Evolutionary conservation across 78 protist species (phyloP).

Genomic region (Dictyostelium brefeldianum): DNA sequence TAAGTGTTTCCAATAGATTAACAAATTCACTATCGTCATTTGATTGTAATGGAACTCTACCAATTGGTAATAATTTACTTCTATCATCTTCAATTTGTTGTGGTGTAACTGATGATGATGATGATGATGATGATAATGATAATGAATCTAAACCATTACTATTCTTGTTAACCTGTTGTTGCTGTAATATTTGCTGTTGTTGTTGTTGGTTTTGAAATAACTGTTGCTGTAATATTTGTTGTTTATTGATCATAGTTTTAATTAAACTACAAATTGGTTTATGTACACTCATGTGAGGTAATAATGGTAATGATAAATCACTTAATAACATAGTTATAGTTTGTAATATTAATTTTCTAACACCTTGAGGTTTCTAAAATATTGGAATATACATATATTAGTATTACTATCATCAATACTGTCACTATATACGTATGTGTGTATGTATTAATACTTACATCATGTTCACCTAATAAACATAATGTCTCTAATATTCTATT

Average conservation of each 20-base stretch:
- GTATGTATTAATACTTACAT: slow-evolving; percentile 23
- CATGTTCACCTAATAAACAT: slow-evolving; percentile 63
- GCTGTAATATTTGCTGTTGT: background rate
- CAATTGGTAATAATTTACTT: slow-evolving; percentile 23
- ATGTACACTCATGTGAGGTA: slow-evolving; percentile 78
- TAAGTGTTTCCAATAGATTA: slow-evolving; percentile 37
- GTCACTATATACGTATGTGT: background rate
- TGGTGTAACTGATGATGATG: slow-evolving; percentile 3
- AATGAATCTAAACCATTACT: too few relatives aligned
- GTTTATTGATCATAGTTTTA: slow-evolving; percentile 12
- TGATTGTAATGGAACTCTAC: slow-evolving; percentile 31
- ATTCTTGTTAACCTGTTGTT: background rate
- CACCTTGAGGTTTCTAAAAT: slow-evolving; percentile 65
- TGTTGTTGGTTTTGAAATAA: background rate
- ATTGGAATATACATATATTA: background rate
- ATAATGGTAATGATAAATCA: slow-evolving; percentile 70
- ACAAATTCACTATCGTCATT: slow-evolving; percentile 82
- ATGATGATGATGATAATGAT: background rate
- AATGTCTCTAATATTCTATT: slow-evolving; percentile 66
- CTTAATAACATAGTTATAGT: slow-evolving; percentile 61
- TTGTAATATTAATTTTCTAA: slow-evolving; percentile 67
- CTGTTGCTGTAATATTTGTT: background rate
- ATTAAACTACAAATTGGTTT: slow-evolving; percentile 74
- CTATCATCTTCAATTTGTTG: background rate
- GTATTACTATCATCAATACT: background rate